Percentiles rank a stretch among this genome's conserved stretches.
Conservation (phyloP, 2,329 filamentous ascomycete genomes). For the Akanthomyces muscarius region DNA sequence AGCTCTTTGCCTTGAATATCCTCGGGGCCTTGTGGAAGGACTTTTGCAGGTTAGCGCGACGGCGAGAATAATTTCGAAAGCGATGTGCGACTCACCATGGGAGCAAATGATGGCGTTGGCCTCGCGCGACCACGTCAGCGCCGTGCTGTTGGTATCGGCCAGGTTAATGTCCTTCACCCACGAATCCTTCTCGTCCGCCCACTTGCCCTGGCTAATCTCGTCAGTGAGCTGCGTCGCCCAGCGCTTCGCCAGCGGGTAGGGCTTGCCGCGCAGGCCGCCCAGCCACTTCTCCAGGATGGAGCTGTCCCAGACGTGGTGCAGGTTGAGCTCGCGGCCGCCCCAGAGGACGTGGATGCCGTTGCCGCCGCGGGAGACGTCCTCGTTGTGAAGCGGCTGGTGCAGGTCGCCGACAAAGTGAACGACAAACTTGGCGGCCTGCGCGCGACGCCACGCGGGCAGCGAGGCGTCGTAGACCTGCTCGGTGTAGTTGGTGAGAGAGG, state of each 20-base stretch:
- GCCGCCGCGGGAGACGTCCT: slow-evolving; percentile 60
- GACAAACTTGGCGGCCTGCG: slow-evolving; percentile 62
- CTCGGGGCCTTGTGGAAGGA: slow-evolving; percentile 57
- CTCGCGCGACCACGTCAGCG: slow-evolving; percentile 61
- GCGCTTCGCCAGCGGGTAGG: slow-evolving; percentile 45
- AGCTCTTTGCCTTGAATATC: slow-evolving; percentile 59
- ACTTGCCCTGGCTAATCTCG: slow-evolving; percentile 55
- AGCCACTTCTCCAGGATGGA: slow-evolving; percentile 63
- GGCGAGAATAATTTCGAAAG: neutral
- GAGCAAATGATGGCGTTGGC: slow-evolving; percentile 60
- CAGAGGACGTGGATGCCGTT: slow-evolving; percentile 65
- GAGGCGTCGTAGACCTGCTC: slow-evolving; percentile 44
- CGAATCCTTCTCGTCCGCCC: slow-evolving; percentile 40
- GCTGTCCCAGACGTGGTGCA: slow-evolving; percentile 72
- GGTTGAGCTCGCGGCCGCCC: slow-evolving; percentile 53
- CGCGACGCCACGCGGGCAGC: slow-evolving; percentile 43
- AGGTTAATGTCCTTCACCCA: slow-evolving; percentile 60
- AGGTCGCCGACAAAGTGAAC: slow-evolving; percentile 68
- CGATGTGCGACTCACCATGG: slow-evolving; percentile 43
- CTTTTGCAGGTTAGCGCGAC: slow-evolving; percentile 31
- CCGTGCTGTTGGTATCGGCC: slow-evolving; percentile 49
- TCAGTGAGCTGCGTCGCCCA: slow-evolving; percentile 56
- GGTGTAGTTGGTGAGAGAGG: slow-evolving; percentile 59
- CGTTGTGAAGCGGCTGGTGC: slow-evolving; percentile 64
- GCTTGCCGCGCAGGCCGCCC: slow-evolving; percentile 48